Evolutionary conservation across 768 basidiomycete genomes (phyloP), one percentile per base, ranked within the genome.

Genomic region (Trametes elegans): DNA sequence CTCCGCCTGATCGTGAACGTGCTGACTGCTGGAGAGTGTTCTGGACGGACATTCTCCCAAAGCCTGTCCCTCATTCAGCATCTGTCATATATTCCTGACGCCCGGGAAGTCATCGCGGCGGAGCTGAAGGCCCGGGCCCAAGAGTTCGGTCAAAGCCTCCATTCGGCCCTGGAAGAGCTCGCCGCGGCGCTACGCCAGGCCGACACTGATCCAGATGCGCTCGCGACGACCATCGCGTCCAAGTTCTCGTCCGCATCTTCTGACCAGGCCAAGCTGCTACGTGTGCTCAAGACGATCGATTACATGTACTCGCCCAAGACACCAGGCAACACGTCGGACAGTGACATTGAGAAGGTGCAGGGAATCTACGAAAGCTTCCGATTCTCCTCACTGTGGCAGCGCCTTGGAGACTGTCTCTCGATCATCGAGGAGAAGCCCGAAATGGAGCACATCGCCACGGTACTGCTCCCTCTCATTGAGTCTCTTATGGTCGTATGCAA

Each of bases 401-500:
- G 87, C 32, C 79, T 99, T 3, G 88, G 95, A n/a, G 88, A 91
- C 59, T 96, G 95, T 65, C 77, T 99, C 35, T 82, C 82, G 2
- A 75, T 87, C 49, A 86, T 98, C 55, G 91, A 93, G 65, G 84
- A 87, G 58, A 84, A 85, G 54, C 75, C 87, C 0, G 85, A 90
- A 58, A 83, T 85, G 38, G 90, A 91, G 53, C 90, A 97, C 67
- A 84, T 96, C 44, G 93, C 93, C 4, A 95, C 90, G 2, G 92
- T 98, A 13, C 77, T 99, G 2, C 76, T 99, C 28, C 97, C 97
- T 10, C 77, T 98, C 42, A 97, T 99, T 56, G 97, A 99, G 70
- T 83, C 95, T 2, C 74, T 99, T 57, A 98, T 99, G 96, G 94
- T 99, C 1, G 93, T 99, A 34, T 97, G 93, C 81, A 97, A 97